These are phyloP conservation scores for Haplographium delicatum DNA, from an alignment of 495 filamentous ascomycete species.

Conservation along the genomic window DNA sequence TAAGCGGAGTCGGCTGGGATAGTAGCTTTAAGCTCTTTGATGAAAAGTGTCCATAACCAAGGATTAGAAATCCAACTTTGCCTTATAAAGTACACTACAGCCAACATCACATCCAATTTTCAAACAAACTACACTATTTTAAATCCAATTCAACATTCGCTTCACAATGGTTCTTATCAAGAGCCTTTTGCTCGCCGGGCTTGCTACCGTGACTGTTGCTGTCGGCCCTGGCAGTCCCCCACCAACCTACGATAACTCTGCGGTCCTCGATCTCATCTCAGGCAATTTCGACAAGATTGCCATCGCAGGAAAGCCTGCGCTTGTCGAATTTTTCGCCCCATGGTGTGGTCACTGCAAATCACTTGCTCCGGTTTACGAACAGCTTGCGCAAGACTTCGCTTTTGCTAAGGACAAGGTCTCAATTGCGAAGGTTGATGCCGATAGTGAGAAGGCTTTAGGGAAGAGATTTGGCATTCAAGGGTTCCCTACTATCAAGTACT, in stretches of 20 bases:
- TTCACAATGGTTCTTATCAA: constrained; percentile 38
- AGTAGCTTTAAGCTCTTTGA: background rate
- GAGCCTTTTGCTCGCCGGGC: constrained; percentile 46
- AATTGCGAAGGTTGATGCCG: constrained; percentile 94
- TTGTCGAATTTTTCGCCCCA: constrained; percentile 98
- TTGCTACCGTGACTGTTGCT: constrained; percentile 22
- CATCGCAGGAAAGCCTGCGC: constrained; percentile 87
- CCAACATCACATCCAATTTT: background rate
- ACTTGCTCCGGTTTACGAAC: constrained; percentile 90
- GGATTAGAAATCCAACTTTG: constrained; percentile 14
- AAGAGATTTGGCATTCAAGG: constrained; percentile 84
- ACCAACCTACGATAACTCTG: constrained; percentile 35
- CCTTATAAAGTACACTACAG: background rate
- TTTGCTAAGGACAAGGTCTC: constrained; percentile 74
- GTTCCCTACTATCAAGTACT: constrained; percentile 97
- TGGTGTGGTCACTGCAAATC: constrained; percentile 99
- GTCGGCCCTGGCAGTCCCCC: constrained; percentile 7
- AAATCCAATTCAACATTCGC: background rate
- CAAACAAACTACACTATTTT: background rate
- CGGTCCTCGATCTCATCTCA: constrained; percentile 83
- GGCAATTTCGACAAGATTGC: constrained; percentile 86
- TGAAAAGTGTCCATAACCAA: constrained; percentile 11
- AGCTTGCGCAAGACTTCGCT: constrained; percentile 72
- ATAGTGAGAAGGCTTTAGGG: constrained; percentile 77
- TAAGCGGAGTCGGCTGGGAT: background rate